These are phyloP conservation scores for Tulasnella sp. DNA, from an alignment of 768 basidiomycete species.

Conservation along the genomic window DNA sequence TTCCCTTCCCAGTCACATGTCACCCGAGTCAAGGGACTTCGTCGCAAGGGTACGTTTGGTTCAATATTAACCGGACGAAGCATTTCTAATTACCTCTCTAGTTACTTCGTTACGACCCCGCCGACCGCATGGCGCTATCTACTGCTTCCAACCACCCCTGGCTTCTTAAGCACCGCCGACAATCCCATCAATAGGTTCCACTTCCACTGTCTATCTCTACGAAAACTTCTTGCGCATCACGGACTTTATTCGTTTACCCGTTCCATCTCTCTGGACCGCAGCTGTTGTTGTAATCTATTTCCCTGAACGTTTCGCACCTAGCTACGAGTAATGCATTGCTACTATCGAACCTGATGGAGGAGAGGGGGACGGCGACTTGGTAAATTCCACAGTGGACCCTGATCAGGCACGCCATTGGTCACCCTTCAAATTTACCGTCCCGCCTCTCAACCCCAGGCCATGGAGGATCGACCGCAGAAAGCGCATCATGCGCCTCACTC, in stretches of 20 bases:
- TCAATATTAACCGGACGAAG: background rate
- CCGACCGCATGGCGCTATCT: constrained; percentile 61
- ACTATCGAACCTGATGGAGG: background rate
- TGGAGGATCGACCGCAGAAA: constrained; percentile 77
- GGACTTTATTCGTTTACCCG: background rate
- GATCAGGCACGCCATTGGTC: background rate
- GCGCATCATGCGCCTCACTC: constrained; percentile 68
- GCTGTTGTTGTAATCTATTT: background rate
- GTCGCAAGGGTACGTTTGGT: constrained; percentile 46
- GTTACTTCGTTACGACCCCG: constrained; percentile 75
- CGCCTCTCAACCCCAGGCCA: constrained; percentile 26
- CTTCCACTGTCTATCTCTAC: background rate
- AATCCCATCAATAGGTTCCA: background rate
- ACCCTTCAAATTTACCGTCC: constrained; percentile 9
- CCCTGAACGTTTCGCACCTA: background rate
- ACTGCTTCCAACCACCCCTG: constrained; percentile 81
- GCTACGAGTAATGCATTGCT: background rate
- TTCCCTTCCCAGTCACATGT: constrained; percentile 49
- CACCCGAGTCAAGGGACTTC: constrained; percentile 58
- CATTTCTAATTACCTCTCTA: constrained; percentile 29
- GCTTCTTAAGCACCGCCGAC: constrained; percentile 43
- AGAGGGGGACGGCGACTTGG: background rate
- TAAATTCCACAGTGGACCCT: background rate
- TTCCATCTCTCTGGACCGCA: background rate
- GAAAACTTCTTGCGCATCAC: background rate